A percentile compares a stretch with the other conserved stretches of the same genome.
phyloP scores from a whole-genome alignment of 169 alveolate genomes.

The Cryptosporidium xiaoi region DNA sequence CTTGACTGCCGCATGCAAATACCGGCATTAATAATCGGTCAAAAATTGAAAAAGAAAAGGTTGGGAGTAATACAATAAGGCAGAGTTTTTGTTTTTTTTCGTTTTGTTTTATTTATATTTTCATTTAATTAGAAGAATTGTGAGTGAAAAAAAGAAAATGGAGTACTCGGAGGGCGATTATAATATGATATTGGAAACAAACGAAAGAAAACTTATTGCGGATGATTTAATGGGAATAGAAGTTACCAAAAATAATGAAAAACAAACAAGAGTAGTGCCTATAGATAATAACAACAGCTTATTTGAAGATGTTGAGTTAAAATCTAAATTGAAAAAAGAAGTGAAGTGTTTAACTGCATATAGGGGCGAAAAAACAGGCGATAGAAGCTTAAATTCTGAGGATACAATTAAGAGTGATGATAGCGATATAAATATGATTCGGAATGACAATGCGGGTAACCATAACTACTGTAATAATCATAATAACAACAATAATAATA shows the following conservation, averaged over 20 bases:
- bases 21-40: constrained; percentile 43
- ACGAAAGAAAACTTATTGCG: constrained; percentile 7
- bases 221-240: constrained; percentile 19
- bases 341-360: neutral
- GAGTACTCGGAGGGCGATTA: constrained; percentile 25
- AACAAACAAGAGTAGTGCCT: constrained; percentile 61
- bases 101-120: neutral
- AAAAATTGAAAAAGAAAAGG: neutral
- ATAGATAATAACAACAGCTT: constrained; percentile 12
- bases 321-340: neutral
- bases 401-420: too few species aligned
- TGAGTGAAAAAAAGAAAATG: constrained; percentile 27
- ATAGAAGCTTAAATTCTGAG: constrained; percentile 1
- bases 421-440: too few species aligned
- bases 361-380: neutral
- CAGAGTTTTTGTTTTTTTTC: constrained; percentile 9
- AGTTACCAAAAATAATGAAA: constrained; percentile 6
- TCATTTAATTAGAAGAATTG: neutral
- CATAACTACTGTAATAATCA: neutral
- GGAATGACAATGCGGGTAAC: neutral
- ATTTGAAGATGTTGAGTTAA: neutral
- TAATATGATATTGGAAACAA: neutral
- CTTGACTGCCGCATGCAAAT: constrained; percentile 70
- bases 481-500: neutral
- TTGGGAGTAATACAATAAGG: constrained; percentile 10